A percentile compares a stretch with the other conserved stretches of the same genome.
These are phyloP conservation scores for Vigna reflexopilosa DNA, from an alignment of 306 rosid species.

Conservation along the genomic window DNA sequence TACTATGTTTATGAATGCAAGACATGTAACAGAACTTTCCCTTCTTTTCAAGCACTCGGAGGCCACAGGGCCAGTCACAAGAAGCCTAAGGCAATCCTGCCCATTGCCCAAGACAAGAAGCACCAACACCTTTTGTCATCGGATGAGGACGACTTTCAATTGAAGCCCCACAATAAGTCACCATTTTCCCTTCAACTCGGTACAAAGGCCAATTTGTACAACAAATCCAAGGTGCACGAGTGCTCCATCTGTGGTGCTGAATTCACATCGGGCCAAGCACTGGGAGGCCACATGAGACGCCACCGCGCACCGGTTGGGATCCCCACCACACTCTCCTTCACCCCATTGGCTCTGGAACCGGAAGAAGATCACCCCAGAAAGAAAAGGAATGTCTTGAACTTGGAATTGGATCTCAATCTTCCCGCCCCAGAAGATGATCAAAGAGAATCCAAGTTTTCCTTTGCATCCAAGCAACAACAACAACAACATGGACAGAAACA, in stretches of 20 bases:
- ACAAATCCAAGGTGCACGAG: slow-evolving; percentile 75
- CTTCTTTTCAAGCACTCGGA: slow-evolving; percentile 88
- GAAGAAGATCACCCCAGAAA: slow-evolving; percentile 60
- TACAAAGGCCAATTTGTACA: slow-evolving; percentile 51
- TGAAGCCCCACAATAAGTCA: slow-evolving; percentile 46
- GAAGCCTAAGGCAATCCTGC: slow-evolving; percentile 63
- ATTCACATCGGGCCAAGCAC: slow-evolving; percentile 87
- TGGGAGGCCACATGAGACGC: slow-evolving; percentile 95
- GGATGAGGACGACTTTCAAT: slow-evolving; percentile 59
- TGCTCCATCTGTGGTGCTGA: slow-evolving; percentile 86
- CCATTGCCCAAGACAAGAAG: slow-evolving; percentile 40
- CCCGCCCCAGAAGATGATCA: slow-evolving; percentile 96
- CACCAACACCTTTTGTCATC: slow-evolving; percentile 43
- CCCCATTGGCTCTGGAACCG: slow-evolving; percentile 58
- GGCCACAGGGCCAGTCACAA: slow-evolving; percentile 95
- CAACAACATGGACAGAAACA: slow-evolving; percentile 36
- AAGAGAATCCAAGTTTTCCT: slow-evolving; percentile 65
- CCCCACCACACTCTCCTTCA: slow-evolving; percentile 59
- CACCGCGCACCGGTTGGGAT: slow-evolving; percentile 64
- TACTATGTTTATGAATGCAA: slow-evolving; percentile 80
- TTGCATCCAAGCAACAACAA: slow-evolving; percentile 64
- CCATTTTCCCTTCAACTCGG: slow-evolving; percentile 60
- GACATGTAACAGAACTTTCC: slow-evolving; percentile 79
- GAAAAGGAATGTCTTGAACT: slow-evolving; percentile 55
- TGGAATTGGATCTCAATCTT: slow-evolving; percentile 96